phyloP scores from a whole-genome alignment of 2,329 filamentous ascomycete species.

The Immersiporthe knoxdaviesiana region DNA sequence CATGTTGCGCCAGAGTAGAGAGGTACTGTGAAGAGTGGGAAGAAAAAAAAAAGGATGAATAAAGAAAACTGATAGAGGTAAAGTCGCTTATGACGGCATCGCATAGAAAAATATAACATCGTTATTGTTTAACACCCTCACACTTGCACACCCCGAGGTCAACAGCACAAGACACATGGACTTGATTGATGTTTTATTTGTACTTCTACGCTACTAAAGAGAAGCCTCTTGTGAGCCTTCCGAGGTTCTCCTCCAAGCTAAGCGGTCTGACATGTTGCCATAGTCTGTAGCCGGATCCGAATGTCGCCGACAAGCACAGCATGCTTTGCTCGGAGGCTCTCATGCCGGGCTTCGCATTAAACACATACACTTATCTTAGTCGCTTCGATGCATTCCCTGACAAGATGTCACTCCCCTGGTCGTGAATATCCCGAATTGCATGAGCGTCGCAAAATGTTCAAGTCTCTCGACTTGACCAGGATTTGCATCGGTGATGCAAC shows the following conservation, averaged over 20 bases:
- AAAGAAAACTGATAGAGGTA: too few species aligned
- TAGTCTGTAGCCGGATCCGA: background rate
- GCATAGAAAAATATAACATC: background rate
- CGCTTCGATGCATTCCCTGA: background rate
- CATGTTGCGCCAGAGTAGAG: conserved; percentile 25
- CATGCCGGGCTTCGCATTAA: background rate
- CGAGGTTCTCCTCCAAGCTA: too few species aligned
- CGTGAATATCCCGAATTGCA: background rate
- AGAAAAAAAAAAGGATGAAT: background rate
- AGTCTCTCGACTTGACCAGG: background rate
- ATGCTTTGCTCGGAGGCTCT: background rate
- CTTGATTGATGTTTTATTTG: background rate
- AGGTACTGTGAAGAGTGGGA: background rate
- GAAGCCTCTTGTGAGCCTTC: background rate
- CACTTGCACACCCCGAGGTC: background rate
- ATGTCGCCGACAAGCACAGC: background rate
- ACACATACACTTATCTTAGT: background rate
- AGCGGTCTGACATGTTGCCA: background rate
- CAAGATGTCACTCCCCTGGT: background rate
- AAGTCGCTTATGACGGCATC: background rate
- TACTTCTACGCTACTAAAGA: background rate
- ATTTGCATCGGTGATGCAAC: background rate
- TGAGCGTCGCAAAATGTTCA: background rate
- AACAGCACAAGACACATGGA: background rate
- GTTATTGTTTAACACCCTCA: background rate